These are phyloP conservation scores for Fagus sylvatica DNA, from an alignment of 306 rosid species.

Conservation along the genomic window DNA sequence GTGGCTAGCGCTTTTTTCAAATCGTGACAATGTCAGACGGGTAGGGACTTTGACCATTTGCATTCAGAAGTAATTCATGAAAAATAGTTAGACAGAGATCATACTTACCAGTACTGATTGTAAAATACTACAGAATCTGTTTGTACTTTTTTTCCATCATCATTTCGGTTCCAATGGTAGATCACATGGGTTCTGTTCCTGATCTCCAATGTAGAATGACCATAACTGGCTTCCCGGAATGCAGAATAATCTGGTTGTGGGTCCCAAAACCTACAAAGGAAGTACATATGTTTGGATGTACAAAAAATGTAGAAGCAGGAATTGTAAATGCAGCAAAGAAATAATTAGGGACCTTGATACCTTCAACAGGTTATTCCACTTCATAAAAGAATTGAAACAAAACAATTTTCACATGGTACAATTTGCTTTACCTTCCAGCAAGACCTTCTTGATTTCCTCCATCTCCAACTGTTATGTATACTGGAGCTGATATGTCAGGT, in stretches of 20 bases:
- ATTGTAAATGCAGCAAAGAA: constrained; percentile 16
- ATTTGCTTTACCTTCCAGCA: constrained; percentile 64
- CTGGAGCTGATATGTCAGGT: constrained; percentile 83
- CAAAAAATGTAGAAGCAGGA: not conserved
- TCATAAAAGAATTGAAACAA: not conserved
- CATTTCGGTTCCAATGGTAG: constrained; percentile 98
- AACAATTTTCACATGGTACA: not conserved
- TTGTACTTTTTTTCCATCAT: constrained; percentile 74
- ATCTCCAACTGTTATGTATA: constrained; percentile 94
- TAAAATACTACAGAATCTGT: constrained; percentile 69
- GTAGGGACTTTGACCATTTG: not conserved
- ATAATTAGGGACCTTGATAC: not conserved
- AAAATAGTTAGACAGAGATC: not conserved
- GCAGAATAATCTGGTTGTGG: constrained; percentile 98
- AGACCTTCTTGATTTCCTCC: constrained; percentile 99
- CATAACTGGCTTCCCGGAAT: constrained; percentile 93
- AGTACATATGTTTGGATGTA: not conserved
- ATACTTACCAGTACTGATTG: constrained; percentile 88
- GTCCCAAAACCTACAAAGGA: constrained; percentile 52
- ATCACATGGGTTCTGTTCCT: constrained; percentile 79
- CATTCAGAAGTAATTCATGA: not conserved
- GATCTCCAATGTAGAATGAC: constrained; percentile 90
- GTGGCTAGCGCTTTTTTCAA: no score
- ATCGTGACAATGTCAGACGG: not conserved
- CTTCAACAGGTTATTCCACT: not conserved